Evolutionary conservation across 2,329 filamentous ascomycete species (phyloP), one percentile per base, ranked within the genome.

Genomic region (Elsinoe australis): DNA sequence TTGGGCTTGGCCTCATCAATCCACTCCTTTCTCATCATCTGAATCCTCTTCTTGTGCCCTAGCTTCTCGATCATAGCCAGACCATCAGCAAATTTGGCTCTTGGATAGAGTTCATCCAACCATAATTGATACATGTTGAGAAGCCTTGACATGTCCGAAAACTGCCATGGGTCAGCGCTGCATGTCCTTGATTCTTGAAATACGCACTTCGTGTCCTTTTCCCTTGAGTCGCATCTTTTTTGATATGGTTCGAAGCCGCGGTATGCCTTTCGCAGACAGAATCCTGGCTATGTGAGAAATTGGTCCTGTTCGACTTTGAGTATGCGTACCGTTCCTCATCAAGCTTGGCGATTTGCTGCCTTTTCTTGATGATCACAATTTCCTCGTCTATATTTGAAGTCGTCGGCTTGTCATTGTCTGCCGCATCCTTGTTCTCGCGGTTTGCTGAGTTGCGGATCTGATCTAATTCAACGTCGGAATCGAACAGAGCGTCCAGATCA

Each of bases 31-130:
- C 90, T 76, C 67, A 83, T 83, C 24, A 79, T 75, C 54, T 85
- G 78, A 62, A 96, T 75, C 10, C 75, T 73, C 61, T 85, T 89
- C 58, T 83, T 87, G 66, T 95, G 92, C 1, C 92, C 92, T 0
- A 87, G 74, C 67, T 94, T 95, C 64, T 98, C 92, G 2, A 96
- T 86, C 71, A 96, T 95, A 31, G 75, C 71, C 5, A 96, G 71
- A 2, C 85, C 92, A 59, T 98, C 92, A 39, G 85, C 77, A 60
- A 98, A 98, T 60, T 88, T 90, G 4, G 90, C 92, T 60, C 94
- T 88, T 9, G 92, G 92, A 60, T 89, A 98, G 9, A 98, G 73
- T 60, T 95, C 88, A 66, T 98, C 90, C 1, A 98, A 83, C 92
- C 92, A 98, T 49, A 95, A 67, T 63, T 96, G 92, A 62, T 96